These are phyloP conservation scores for Talaromyces proteolyticus DNA, from an alignment of 495 filamentous ascomycete genomes.

Conservation along the genomic window DNA sequence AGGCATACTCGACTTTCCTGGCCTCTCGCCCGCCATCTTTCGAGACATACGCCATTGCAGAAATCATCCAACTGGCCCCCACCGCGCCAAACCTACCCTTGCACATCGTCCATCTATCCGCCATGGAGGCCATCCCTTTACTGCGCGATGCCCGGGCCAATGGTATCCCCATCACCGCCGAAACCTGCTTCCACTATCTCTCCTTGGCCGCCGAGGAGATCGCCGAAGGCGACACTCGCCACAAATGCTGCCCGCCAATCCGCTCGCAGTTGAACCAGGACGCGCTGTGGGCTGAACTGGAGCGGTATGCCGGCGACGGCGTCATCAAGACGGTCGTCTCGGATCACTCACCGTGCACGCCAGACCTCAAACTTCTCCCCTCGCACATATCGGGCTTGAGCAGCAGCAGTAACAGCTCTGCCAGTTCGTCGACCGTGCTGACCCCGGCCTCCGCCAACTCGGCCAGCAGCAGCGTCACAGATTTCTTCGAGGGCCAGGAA, in stretches of 20 bases:
- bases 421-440: neutral
- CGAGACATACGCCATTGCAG: constrained; percentile 84
- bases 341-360: constrained; percentile 95
- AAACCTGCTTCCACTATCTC: constrained; percentile 98
- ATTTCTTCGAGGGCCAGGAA: constrained; percentile 7
- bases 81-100: constrained; percentile 78
- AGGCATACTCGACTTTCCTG: constrained; percentile 85
- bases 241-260: constrained; percentile 98
- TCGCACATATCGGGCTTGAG: constrained; percentile 40
- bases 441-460: constrained; percentile 3
- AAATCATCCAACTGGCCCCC: constrained; percentile 76
- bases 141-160: constrained; percentile 69
- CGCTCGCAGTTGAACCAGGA: constrained; percentile 80
- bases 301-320: constrained; percentile 53
- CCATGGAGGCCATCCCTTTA: constrained; percentile 87
- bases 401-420: neutral
- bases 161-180: constrained; percentile 88
- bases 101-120: constrained; percentile 93
- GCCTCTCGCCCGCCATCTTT: constrained; percentile 84
- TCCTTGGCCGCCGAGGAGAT: constrained; percentile 85
- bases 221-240: constrained; percentile 82
- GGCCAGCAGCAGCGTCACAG: constrained; percentile 1
- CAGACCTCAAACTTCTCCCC: constrained; percentile 85
- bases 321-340: constrained; percentile 94
- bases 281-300: constrained; percentile 78